Base-by-base conservation (phyloP, 768 basidiomycete genomes). In the Mycena amicta region DNA sequence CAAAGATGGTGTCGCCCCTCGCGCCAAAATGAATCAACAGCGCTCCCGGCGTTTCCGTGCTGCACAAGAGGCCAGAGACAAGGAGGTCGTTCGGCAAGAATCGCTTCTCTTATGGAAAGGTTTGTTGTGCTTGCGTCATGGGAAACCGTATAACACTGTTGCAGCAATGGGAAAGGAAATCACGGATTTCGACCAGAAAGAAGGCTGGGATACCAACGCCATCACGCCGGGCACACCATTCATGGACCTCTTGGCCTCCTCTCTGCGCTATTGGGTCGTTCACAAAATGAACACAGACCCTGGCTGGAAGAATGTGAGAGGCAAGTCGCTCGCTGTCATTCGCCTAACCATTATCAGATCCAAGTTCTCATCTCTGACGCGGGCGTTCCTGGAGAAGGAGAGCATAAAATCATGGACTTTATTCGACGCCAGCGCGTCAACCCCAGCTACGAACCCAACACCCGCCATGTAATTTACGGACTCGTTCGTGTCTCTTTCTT, bases 21-120 rank as follows among this genome's bases (percentile, higher is more conserved):
- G 96, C 67, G 97, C 97, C 39, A 99, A 99, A 77, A 99, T 99
- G 97, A 99, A 99, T 71, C 97, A 99, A 69, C 97, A 99, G 72
- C 93, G 97, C 11, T 94, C 95, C 16, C 83, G 97, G 64, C 93
- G 97, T 55, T 99, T 99, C 77, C 85, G 97, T 59, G 85, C 95
- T 22, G 88, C 93, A 2, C 94, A 96, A 71, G 97, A 99, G 72
- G 95, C 97, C 3, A 87, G 89, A 60, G 93, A 96, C 31, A 96
- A 97, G 74, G 95, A 93, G 57, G 88, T 92, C 56, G 92, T 93
- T 49, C 83, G 87, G 39, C 84, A 85, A 69, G 89, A 95, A 70
- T 88, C 92, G 3, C 81, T 97, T 43, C 81, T 85, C 2, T 68
- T 94, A 64, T 96, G 93, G 85, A 89, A 97, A 82, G 85, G 94